phyloP scores from a whole-genome alignment of 257 asterid species.

The Lycium barbarum region DNA sequence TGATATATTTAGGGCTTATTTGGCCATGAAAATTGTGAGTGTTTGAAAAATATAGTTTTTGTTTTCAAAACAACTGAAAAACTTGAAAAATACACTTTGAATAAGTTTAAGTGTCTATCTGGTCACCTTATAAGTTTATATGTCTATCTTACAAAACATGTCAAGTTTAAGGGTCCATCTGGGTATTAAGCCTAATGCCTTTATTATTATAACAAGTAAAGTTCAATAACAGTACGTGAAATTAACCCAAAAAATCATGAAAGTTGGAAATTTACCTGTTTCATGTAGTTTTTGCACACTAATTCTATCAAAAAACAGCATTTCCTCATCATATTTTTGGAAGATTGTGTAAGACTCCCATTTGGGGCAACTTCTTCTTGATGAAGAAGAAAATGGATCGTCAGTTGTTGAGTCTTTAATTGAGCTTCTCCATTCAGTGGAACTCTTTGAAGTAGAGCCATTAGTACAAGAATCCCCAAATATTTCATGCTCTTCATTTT shows the following conservation, averaged over 20 bases:
- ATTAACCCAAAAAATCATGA: neutral
- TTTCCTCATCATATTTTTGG: constrained; percentile 93
- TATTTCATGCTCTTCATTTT: constrained; percentile 53
- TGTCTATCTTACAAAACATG: no score
- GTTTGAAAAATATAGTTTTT: no score
- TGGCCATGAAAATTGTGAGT: no score
- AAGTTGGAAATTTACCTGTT: constrained; percentile 54
- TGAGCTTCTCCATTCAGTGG: constrained; percentile 93
- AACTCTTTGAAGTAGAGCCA: constrained; percentile 91
- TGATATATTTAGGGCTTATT: no score
- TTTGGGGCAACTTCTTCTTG: constrained; percentile 90
- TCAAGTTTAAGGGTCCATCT: no score
- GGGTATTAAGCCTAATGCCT: no score
- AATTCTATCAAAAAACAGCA: constrained; percentile 81
- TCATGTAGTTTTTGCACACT: constrained; percentile 85
- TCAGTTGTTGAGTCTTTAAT: constrained; percentile 75
- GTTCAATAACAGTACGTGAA: neutral
- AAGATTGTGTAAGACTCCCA: constrained; percentile 96
- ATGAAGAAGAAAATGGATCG: constrained; percentile 90
- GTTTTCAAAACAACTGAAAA: no score
- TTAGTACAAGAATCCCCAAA: constrained; percentile 76
- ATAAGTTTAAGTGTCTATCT: no score
- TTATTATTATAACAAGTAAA: neutral
- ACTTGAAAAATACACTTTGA: no score
- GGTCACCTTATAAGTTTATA: no score